Evolutionary conservation across 1,284 basidiomycete genomes (phyloP).

Genomic region (Boletus subluridellus): DNA sequence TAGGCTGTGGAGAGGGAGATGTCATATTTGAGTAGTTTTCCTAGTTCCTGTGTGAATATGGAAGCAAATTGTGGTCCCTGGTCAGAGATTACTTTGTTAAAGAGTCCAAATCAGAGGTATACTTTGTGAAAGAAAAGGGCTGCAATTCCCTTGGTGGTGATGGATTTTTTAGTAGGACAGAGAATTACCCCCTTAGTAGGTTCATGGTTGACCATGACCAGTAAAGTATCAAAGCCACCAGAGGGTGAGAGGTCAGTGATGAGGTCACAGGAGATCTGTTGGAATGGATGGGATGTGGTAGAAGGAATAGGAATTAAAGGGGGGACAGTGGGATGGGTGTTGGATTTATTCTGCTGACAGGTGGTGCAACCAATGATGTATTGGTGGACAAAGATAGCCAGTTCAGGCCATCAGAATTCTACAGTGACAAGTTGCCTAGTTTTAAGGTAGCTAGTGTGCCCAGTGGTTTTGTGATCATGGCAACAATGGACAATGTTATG

Average conservation of each 20-base stretch:
- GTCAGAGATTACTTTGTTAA: background rate
- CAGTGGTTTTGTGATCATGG: no score
- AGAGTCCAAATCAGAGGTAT: background rate
- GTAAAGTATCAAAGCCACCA: background rate
- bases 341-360: background rate
- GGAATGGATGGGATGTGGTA: rapidly evolving
- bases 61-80: background rate
- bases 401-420: no score
- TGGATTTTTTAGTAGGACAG: background rate
- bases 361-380: no score
- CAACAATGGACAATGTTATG: no score
- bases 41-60: background rate
- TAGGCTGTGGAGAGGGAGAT: background rate
- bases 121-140: background rate
- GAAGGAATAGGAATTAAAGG: background rate
- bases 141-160: background rate
- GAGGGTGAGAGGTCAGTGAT: background rate
- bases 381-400: no score
- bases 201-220: background rate
- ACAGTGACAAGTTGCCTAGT: no score
- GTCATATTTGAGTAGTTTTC: background rate
- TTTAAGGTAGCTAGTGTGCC: no score
- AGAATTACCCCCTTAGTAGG: background rate
- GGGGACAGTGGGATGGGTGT: rapidly evolving
- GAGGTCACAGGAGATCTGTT: background rate